A percentile compares a stretch with the other conserved stretches of the same genome.
phyloP scores from a whole-genome alignment of 1,284 basidiomycete genomes.

The Trichosporon sp. region DNA sequence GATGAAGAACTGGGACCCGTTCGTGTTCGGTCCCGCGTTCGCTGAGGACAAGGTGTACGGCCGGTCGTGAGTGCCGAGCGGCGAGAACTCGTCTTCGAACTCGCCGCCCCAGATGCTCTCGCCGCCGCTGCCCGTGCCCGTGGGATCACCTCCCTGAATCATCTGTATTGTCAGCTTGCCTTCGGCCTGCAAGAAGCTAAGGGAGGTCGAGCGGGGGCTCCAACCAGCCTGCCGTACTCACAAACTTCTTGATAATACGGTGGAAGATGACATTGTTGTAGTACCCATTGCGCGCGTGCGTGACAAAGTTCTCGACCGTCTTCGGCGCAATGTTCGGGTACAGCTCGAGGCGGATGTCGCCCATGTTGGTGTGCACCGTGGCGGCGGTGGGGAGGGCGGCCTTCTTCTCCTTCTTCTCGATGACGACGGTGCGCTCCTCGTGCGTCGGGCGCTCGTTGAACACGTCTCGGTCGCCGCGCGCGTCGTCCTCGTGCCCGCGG shows the following conservation, averaged over 20 bases:
- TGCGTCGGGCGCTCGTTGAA: conserved; percentile 98
- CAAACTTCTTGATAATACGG: conserved; percentile 94
- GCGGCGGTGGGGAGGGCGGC: conserved; percentile 59
- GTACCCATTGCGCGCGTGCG: conserved; percentile 81
- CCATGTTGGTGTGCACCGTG: conserved; percentile 90
- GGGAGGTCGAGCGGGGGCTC: too few relatives aligned
- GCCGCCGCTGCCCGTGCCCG: conserved; percentile 75
- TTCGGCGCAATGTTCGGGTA: conserved; percentile 90
- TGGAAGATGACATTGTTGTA: conserved; percentile 96
- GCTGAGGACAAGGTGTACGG: conserved; percentile 99
- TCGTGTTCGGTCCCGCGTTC: conserved; percentile 80
- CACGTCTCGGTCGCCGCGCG: conserved; percentile 86
- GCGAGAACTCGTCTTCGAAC: conserved; percentile 93
- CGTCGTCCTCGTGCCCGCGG: conserved; percentile 83
- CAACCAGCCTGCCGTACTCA: conserved; percentile 34
- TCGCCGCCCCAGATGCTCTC: conserved; percentile 88
- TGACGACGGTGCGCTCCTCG: conserved; percentile 88
- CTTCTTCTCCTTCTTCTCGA: conserved; percentile 60
- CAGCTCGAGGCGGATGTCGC: conserved; percentile 86
- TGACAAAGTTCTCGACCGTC: conserved; percentile 96
- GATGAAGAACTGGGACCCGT: conserved; percentile 92
- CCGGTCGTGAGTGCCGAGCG: conserved; percentile 84
- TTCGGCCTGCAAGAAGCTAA: too few relatives aligned
- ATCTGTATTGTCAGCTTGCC: conserved; percentile 54
- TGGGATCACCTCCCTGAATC: conserved; percentile 96